Evolutionary conservation across 352 stramenopile genomes (phyloP).

Genomic region (Globisporangium viniferum): DNA sequence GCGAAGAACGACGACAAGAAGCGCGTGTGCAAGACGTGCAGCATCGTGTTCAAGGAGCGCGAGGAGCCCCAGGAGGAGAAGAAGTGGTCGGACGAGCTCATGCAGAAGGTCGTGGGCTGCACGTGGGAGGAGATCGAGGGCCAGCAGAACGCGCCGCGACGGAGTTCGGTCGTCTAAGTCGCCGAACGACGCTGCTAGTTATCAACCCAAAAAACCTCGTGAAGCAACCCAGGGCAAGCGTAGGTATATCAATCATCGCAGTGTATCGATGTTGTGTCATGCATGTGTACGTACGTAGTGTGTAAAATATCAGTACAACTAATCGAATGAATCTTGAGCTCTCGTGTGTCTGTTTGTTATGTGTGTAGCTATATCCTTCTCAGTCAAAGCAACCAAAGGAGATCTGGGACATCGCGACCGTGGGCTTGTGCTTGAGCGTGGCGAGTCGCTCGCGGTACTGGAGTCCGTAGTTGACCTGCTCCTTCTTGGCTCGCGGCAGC

Average conservation of each 20-base stretch:
- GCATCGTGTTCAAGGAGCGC: slow-evolving; percentile 70
- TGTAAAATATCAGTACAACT: slow-evolving; percentile 11
- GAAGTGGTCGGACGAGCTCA: slow-evolving; percentile 56
- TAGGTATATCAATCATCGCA: neutral
- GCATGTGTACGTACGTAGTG: neutral
- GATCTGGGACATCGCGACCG: slow-evolving; percentile 69
- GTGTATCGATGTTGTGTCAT: neutral
- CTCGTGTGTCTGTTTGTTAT: neutral
- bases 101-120: slow-evolving; percentile 53
- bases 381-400: slow-evolving; percentile 62
- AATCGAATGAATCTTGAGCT: neutral
- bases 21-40: slow-evolving; percentile 76
- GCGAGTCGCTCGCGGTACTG: slow-evolving; percentile 76
- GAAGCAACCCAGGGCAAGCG: neutral
- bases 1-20: slow-evolving; percentile 45
- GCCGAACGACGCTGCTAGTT: neutral
- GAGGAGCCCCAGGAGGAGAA: slow-evolving; percentile 41
- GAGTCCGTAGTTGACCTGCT: slow-evolving; percentile 67
- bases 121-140: slow-evolving; percentile 65
- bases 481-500: slow-evolving; percentile 33
- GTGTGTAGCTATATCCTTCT: neutral
- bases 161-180: slow-evolving; percentile 28
- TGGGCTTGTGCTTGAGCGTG: slow-evolving; percentile 78
- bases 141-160: slow-evolving; percentile 28
- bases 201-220: neutral